A percentile compares a stretch with the other conserved stretches of the same genome.
These are phyloP conservation scores for Solanum sejunctum DNA, from an alignment of 257 asterid species.

Conservation along the genomic window DNA sequence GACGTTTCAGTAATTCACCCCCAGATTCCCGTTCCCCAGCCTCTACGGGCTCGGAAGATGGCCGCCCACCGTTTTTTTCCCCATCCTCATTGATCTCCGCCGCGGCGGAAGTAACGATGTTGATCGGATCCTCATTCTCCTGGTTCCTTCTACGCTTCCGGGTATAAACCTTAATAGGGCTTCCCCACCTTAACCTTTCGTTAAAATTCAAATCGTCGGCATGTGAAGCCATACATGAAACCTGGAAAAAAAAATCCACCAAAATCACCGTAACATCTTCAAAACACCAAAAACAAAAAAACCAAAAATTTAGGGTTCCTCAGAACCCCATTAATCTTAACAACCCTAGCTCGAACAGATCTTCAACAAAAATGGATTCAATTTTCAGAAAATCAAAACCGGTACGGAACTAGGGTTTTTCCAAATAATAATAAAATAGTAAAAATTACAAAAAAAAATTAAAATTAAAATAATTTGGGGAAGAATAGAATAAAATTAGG, in stretches of 20 bases:
- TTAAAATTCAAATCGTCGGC: constrained; percentile 23
- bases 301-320: constrained; percentile 23
- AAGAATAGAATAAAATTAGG: not conserved
- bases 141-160: constrained; percentile 9
- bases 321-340: constrained; percentile 20
- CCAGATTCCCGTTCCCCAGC: not conserved
- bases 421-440: not conserved
- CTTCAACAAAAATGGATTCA: not conserved
- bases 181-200: constrained; percentile 24
- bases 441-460: not conserved
- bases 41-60: not conserved
- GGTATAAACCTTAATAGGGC: constrained; percentile 30
- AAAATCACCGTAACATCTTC: constrained; percentile 1
- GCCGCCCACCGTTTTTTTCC: not conserved
- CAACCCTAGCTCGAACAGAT: constrained; percentile 12
- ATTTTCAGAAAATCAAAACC: not conserved
- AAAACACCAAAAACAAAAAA: not conserved
- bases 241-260: constrained; percentile 1
- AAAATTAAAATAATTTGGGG: not conserved
- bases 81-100: not conserved
- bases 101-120: not conserved
- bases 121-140: constrained; percentile 10
- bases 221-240: constrained; percentile 49
- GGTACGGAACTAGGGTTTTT: constrained; percentile 30
- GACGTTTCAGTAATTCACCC: not conserved